Base-by-base conservation (phyloP, 306 rosid species). In the Sphenostylis stenocarpa region DNA sequence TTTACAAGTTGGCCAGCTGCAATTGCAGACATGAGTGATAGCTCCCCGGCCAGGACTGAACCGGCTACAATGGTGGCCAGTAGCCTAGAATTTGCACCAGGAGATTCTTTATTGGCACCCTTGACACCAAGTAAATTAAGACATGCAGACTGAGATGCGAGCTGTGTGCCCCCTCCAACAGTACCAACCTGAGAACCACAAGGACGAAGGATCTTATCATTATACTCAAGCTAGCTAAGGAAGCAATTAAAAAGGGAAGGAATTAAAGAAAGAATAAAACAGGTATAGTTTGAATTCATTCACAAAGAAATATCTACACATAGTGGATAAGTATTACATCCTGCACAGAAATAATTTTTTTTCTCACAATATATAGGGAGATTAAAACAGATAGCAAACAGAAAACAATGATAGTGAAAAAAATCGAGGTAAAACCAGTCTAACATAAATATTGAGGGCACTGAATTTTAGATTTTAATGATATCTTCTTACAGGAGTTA, bases 151-250 rank as follows among this genome's bases (percentile, higher is more conserved):
- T 90, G 96, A 49, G 96, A 88, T 43, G 92, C 91, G 0, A 90
- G 88, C 56, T 90, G 96, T 26, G 96, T 86, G 31, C 96, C 91
- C n/a, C 96, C 96, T 80, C 94, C 91, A 60, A 89, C 86, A 9
- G 94, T 89, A 20, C 94, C 94, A 20, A 89, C 94, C 94, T 89
- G 80, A 56, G 6, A 47, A 70, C 47, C 73, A 61, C n/a, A 23
- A 62, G 28, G 39, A 81, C 31, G 53, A 75, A 36, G n/a, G 31
- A 34, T 81, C 9, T 77, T 66, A 47, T 63, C 26, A 51, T 20
- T 36, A 66, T 11, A 20, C 41, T 36, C 71, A 17, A 16, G 10
- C 64, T 33, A 57, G 57, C 23, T n/a, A 82, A 41, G 34, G 61
- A 34, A 41, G 36, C 45, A 70, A 70, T 69, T 60, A 43, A 8